Evolutionary conservation across 805 yeast species (phyloP), one percentile per base, ranked within the genome.

Genomic region (Ogataea neopini): DNA sequence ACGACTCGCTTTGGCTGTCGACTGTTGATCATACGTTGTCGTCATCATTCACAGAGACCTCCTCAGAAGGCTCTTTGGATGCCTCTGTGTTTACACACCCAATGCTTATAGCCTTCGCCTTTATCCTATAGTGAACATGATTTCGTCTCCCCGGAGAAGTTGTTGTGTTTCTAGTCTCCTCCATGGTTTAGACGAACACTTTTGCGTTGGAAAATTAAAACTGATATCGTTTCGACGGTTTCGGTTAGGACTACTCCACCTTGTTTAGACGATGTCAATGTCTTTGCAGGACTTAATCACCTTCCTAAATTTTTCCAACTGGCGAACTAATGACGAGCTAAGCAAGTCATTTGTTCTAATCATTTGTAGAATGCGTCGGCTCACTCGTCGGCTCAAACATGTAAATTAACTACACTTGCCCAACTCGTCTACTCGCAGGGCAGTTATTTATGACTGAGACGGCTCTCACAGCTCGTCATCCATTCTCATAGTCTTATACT

Each of bases 241-340:
- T 17, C 36, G 30, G 43, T 46, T 48, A 58, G 60, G 60, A 58
- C 43, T 55, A 56, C 60, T 58, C 62, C 62, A 58, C 62, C 57
- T 52, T 58, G 59, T 47, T 51, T 47, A 46, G 57, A 58, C 54
- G 45, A 30, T 35, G 14, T 35, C 42, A n/a, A 46, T 52, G 56
- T 57, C 56, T 51, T 45, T 49, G 47, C 49, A 54, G 62, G 58
- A 58, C 62, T 58, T 50, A 56, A 58, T 56, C 60, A 56, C 62
- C 62, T 50, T 58, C 60, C 60, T 56, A 58, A 47, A 57, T 55
- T 42, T n/a, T n/a, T n/a, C n/a, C 30, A 22, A 22, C 5, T 8
- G 8, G 8, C 25, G 11, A 6, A 4, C 30, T 10, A 28, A 9
- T 13, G 30, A 28, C 30, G 30, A 28, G 30, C 30, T 8, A 28